Base-by-base conservation (phyloP, 2,329 filamentous ascomycete species). In the Colletotrichum liaoningense region DNA sequence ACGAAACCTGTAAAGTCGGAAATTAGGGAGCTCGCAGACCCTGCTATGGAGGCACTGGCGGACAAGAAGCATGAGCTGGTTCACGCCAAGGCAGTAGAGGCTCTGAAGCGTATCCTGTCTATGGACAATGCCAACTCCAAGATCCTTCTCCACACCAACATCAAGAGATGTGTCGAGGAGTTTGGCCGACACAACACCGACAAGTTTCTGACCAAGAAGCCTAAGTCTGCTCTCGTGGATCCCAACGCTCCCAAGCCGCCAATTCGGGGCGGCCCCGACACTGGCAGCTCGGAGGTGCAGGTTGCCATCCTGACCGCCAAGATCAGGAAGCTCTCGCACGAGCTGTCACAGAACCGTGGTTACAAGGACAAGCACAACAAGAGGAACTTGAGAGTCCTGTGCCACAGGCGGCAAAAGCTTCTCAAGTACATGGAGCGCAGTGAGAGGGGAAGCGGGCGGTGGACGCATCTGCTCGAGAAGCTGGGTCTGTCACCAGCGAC, bases 221-320 rank as follows among this genome's bases (percentile, higher is more conserved):
- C 89, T 3, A 82, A 86, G 55, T 86, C 85, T 49, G 84, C 86
- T 52, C 78, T 86, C 80, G 60, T 80, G 79, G 74, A 80, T 72
- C 79, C 85, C 77, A 79, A 84, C 66, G 80, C 78, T 19, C 80
- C 81, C 77, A 82, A 83, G 72, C 83, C 78, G 84, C 85, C 82
- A 71, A 76, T 77, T 30, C 93, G 97, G 38, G 91, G 92, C n/a
- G 97, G 97, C 0, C 93, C 93, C 5, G 97, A 99, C 81, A 99
- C 96, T 1, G 97, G 97, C 46, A 97, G 94, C 78, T 94, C 94
- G 7, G 97, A 99, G 84, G 97, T 99, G n/a, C 97, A 99, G 86
- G 95, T 97, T 77, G 95, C 95, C 58, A 97, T 99, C 78, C 84
- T 99, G 81, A 99, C 97, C 3, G 90, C 95, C 70, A 98, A 98